Evolutionary conservation across 495 filamentous ascomycete genomes (phyloP).

Genomic region (Aspergillus cavernicola): DNA sequence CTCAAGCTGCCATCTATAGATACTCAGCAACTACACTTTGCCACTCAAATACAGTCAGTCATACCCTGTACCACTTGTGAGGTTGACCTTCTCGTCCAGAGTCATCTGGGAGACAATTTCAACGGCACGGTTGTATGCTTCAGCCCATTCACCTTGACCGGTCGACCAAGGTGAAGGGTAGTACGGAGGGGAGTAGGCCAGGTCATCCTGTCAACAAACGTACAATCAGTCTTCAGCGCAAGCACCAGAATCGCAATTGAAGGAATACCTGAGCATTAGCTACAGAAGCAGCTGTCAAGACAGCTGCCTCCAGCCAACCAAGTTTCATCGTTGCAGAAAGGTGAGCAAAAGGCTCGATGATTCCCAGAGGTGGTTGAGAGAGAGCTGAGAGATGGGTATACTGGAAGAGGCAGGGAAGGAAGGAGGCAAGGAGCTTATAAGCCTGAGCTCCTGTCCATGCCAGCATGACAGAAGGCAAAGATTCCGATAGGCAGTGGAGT

Average conservation of each 20-base stretch:
- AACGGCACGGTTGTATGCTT: slow-evolving; percentile 72
- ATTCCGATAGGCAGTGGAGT: not conserved
- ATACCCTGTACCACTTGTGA: slow-evolving; percentile 82
- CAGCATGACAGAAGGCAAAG: slow-evolving; percentile 1
- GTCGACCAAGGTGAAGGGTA: slow-evolving; percentile 85
- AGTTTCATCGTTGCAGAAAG: slow-evolving; percentile 35
- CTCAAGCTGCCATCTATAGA: slow-evolving; percentile 64
- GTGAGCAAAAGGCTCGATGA: slow-evolving; percentile 3
- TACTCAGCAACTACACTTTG: slow-evolving; percentile 2
- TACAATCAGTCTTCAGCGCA: not conserved
- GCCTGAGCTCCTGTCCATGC: slow-evolving; percentile 1
- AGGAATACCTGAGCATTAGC: slow-evolving; percentile 39
- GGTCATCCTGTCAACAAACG: slow-evolving; percentile 20
- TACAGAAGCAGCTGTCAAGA: slow-evolving; percentile 34
- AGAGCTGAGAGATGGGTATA: not conserved
- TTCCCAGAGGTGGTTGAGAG: slow-evolving; percentile 2
- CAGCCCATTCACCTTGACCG: slow-evolving; percentile 68
- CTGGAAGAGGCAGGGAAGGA: not conserved
- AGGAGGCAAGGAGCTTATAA: slow-evolving; percentile 12
- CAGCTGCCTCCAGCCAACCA: slow-evolving; percentile 34
- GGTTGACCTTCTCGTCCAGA: slow-evolving; percentile 84
- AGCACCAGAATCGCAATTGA: no score
- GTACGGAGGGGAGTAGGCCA: slow-evolving; percentile 55
- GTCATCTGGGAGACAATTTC: slow-evolving; percentile 81
- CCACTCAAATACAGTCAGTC: not conserved